Evolutionary conservation across 768 basidiomycete genomes (phyloP).

Genomic region (Hydnomerulius pinastri): DNA sequence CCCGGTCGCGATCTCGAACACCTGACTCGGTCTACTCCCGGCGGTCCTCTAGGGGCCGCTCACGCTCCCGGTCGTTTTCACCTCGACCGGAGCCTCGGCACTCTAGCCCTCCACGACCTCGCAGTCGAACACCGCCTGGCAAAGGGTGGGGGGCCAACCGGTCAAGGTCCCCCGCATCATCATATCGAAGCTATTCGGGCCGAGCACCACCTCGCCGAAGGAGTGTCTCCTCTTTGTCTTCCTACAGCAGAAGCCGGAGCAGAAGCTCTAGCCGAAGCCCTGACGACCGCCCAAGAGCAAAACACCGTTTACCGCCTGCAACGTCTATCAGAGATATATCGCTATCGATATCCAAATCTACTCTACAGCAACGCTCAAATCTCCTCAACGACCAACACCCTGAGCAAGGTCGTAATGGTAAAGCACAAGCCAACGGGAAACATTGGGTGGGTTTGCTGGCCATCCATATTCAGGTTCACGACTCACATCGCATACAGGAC

Average conservation of each 20-base stretch:
- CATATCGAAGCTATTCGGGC: slow-evolving; percentile 41
- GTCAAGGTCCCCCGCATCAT: slow-evolving; percentile 44
- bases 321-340: slow-evolving; percentile 40
- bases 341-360: slow-evolving; percentile 33
- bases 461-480: neutral
- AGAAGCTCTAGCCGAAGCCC: slow-evolving; percentile 55
- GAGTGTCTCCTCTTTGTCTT: slow-evolving; percentile 57
- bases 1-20: slow-evolving; percentile 53
- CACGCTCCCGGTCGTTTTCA: slow-evolving; percentile 60
- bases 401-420: slow-evolving; percentile 38
- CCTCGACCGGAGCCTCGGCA: slow-evolving; percentile 59
- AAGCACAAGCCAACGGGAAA: slow-evolving; percentile 38
- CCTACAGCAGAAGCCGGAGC: slow-evolving; percentile 58
- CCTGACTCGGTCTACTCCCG: slow-evolving; percentile 67
- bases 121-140: slow-evolving; percentile 52
- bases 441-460: slow-evolving; percentile 26
- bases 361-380: slow-evolving; percentile 23
- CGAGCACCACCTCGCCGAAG: slow-evolving; percentile 39
- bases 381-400: slow-evolving; percentile 21
- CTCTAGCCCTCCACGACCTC: slow-evolving; percentile 47
- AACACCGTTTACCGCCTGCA: slow-evolving; percentile 63
- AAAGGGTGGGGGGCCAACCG: slow-evolving; percentile 32
- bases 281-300: slow-evolving; percentile 48
- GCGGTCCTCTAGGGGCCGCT: slow-evolving; percentile 65
- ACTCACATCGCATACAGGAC: slow-evolving; percentile 19